Percentiles rank a stretch among this genome's conserved stretches.
Evolutionary conservation across 2,329 filamentous ascomycete species (phyloP).

Genomic region (Cladosporium cucumerinum): DNA sequence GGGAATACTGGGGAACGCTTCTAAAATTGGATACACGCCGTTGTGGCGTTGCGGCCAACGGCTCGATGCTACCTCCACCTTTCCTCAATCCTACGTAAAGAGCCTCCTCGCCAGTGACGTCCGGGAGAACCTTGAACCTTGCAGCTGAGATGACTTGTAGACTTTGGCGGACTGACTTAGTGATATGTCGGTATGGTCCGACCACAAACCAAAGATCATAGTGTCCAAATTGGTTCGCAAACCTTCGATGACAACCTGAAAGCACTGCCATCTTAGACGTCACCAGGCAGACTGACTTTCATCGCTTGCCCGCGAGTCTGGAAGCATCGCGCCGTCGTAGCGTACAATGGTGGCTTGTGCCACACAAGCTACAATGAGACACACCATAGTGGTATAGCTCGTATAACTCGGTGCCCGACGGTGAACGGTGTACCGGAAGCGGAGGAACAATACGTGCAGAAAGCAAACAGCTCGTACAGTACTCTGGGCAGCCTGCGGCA

Average conservation of each 20-base stretch:
- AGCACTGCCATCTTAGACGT: not conserved
- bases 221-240: not conserved
- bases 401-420: not conserved
- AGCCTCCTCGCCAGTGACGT: not conserved
- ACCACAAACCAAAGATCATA: not conserved
- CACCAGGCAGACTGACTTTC: not conserved
- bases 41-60: not conserved
- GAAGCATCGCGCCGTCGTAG: not conserved
- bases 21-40: slow-evolving; percentile 1
- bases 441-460: not conserved
- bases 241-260: not conserved
- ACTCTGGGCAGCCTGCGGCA: not conserved
- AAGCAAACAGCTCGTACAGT: not conserved
- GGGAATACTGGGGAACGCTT: not conserved
- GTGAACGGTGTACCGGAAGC: not conserved
- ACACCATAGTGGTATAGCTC: not conserved
- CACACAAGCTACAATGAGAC: not conserved
- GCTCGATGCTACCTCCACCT: slow-evolving; percentile 5
- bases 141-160: not conserved
- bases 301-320: not conserved
- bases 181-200: not conserved
- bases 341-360: not conserved
- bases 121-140: not conserved
- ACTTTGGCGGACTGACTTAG: not conserved
- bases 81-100: not conserved